These are phyloP conservation scores for Blumeriella jaapii DNA, from an alignment of 2,329 filamentous ascomycete genomes.

Conservation along the genomic window DNA sequence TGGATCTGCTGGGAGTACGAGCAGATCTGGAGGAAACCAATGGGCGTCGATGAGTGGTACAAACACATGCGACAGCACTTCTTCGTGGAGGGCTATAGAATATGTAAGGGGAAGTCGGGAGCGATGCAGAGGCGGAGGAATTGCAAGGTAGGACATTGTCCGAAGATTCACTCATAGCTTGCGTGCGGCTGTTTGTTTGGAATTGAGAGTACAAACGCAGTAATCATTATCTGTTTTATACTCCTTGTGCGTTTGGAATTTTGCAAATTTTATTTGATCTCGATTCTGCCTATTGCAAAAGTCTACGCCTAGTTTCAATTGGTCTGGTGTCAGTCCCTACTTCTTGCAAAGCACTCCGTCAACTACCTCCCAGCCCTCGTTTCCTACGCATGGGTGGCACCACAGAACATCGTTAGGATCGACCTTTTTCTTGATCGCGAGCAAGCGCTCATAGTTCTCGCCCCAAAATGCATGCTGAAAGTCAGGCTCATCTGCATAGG, in stretches of 20 bases:
- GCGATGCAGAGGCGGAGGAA: constrained; percentile 23
- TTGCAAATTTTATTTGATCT: no score
- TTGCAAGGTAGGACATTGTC: constrained; percentile 14
- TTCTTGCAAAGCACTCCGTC: constrained; percentile 12
- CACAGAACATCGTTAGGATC: constrained; percentile 38
- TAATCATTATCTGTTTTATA: no score
- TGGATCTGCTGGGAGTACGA: constrained; percentile 23
- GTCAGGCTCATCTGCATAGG: constrained; percentile 33
- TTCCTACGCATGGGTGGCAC: constrained; percentile 37
- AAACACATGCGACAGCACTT: constrained; percentile 18
- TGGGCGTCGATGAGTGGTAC: constrained; percentile 18
- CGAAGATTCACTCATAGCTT: constrained; percentile 17
- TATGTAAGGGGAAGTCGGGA: constrained; percentile 19
- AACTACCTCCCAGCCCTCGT: constrained; percentile 29
- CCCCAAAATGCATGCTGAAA: constrained; percentile 25
- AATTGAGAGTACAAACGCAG: no score
- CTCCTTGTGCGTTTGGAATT: no score
- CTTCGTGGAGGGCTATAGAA: constrained; percentile 16
- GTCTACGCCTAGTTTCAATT: no score
- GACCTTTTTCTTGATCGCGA: constrained; percentile 33
- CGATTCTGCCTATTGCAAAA: no score
- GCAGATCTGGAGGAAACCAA: constrained; percentile 13
- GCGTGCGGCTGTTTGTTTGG: not conserved
- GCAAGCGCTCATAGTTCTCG: constrained; percentile 33
- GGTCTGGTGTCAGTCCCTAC: no score